phyloP scores from a whole-genome alignment of 1,284 basidiomycete genomes.

The Marasmius tenuissimus region DNA sequence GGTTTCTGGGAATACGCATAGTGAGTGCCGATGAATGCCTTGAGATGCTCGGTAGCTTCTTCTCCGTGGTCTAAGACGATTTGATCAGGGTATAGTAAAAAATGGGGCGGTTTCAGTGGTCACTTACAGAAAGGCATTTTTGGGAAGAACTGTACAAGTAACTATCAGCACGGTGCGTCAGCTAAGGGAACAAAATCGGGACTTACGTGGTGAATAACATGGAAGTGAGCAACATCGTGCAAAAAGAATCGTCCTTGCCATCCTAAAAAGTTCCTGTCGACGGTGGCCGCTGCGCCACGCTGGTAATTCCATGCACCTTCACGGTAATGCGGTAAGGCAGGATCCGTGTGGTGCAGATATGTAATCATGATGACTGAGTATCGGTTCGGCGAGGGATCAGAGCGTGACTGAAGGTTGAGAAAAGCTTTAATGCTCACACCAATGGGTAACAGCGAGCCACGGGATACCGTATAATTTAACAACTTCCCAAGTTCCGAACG shows the following conservation, averaged over 20 bases:
- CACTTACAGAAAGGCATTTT: slow-evolving; percentile 9
- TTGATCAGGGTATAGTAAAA: neutral
- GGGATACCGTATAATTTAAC: slow-evolving; percentile 58
- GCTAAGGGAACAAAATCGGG: neutral
- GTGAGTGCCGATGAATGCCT: slow-evolving; percentile 52
- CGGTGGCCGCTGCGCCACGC: slow-evolving; percentile 62
- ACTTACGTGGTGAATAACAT: slow-evolving; percentile 6
- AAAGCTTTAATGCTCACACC: slow-evolving; percentile 38
- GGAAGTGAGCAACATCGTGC: slow-evolving; percentile 7
- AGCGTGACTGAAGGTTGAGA: neutral
- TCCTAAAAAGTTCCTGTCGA: slow-evolving; percentile 56
- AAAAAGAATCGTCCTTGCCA: slow-evolving; percentile 42
- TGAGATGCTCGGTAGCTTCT: slow-evolving; percentile 52
- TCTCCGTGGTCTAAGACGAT: slow-evolving; percentile 41
- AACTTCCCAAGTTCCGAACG: slow-evolving; percentile 39
- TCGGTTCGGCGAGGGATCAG: neutral
- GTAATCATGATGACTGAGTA: slow-evolving; percentile 19
- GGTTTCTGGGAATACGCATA: slow-evolving; percentile 48
- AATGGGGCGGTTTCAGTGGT: neutral
- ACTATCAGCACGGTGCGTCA: neutral
- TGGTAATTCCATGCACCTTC: slow-evolving; percentile 49
- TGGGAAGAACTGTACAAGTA: slow-evolving; percentile 6
- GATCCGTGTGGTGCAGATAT: slow-evolving; percentile 31
- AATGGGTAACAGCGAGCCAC: slow-evolving; percentile 57
- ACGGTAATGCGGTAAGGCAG: slow-evolving; percentile 38